Evolutionary conservation across 441 rosid genomes (phyloP).

Genomic region (Aquilaria agallochum): DNA sequence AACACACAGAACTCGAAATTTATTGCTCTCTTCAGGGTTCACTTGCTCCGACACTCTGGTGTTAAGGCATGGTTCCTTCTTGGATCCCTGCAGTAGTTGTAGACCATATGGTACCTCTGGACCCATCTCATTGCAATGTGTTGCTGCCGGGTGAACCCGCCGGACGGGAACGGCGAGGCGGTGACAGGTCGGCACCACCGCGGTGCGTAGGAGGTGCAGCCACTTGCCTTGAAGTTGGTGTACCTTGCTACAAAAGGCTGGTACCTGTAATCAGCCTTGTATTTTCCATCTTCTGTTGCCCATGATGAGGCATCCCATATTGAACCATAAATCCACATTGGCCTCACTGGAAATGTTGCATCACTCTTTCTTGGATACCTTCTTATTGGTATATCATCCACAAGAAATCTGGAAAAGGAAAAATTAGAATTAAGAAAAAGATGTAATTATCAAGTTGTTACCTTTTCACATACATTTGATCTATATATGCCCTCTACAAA

Average conservation of each 20-base stretch:
- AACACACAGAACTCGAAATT: too few species aligned
- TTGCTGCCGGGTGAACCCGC: constrained; percentile 69
- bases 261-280: constrained; percentile 88
- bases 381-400: constrained; percentile 91
- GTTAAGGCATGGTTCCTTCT: constrained; percentile 79
- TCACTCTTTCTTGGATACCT: constrained; percentile 85
- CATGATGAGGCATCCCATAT: constrained; percentile 98
- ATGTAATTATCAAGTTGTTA: too few species aligned
- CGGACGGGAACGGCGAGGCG: constrained; percentile 67
- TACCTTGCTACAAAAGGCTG: constrained; percentile 82
- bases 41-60: constrained; percentile 64
- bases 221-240: constrained; percentile 64
- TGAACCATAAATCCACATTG: constrained; percentile 97
- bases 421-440: neutral
- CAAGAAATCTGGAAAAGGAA: constrained; percentile 57
- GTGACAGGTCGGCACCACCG: constrained; percentile 58
- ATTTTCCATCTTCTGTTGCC: constrained; percentile 95
- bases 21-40: neutral
- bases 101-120: constrained; percentile 60
- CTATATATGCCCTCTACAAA: too few species aligned
- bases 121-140: constrained; percentile 75
- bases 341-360: constrained; percentile 78
- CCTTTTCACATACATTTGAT: too few species aligned
- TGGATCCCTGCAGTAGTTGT: constrained; percentile 71
- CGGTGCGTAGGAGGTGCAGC: constrained; percentile 77